phyloP scores from a whole-genome alignment of 2,329 filamentous ascomycete genomes.

The Chrysosporium keratinophilum region DNA sequence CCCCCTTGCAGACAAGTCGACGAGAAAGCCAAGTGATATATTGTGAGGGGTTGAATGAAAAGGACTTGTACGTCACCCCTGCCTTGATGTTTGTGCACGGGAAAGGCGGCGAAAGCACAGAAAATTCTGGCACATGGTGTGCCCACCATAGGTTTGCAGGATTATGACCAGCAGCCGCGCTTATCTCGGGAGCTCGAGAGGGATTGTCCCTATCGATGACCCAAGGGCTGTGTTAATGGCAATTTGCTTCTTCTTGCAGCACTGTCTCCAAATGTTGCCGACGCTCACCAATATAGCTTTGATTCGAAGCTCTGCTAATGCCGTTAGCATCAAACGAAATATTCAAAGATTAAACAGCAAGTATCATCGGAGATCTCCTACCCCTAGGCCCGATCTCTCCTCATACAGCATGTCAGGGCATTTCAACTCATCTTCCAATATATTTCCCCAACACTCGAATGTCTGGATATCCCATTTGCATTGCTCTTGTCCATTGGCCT shows the following conservation, averaged over 20 bases:
- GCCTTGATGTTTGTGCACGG: slow-evolving; percentile 18
- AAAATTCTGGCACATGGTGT: slow-evolving; percentile 28
- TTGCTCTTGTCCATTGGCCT: slow-evolving; percentile 36
- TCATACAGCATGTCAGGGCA: slow-evolving; percentile 20
- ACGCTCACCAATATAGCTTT: slow-evolving; percentile 15
- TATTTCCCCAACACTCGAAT: slow-evolving; percentile 32
- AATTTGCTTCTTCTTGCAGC: background rate
- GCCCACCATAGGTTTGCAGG: slow-evolving; percentile 31
- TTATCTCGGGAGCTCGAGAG: slow-evolving; percentile 4
- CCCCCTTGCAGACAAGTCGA: slow-evolving; percentile 21
- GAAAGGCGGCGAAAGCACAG: slow-evolving; percentile 15
- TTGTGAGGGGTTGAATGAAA: slow-evolving; percentile 30
- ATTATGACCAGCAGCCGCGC: background rate
- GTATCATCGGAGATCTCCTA: slow-evolving; percentile 8
- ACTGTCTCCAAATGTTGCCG: background rate
- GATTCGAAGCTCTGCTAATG: slow-evolving; percentile 14
- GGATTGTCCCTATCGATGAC: slow-evolving; percentile 6
- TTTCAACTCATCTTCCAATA: slow-evolving; percentile 24
- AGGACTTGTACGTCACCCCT: slow-evolving; percentile 26
- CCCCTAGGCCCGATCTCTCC: slow-evolving; percentile 16
- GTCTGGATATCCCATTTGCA: slow-evolving; percentile 37
- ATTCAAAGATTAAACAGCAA: background rate
- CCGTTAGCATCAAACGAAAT: background rate
- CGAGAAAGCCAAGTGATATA: slow-evolving; percentile 32
- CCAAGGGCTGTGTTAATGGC: background rate